Evolutionary conservation across 345 rosid genomes (phyloP), one percentile per base, ranked within the genome.

Genomic region (Pistacia integerrima): DNA sequence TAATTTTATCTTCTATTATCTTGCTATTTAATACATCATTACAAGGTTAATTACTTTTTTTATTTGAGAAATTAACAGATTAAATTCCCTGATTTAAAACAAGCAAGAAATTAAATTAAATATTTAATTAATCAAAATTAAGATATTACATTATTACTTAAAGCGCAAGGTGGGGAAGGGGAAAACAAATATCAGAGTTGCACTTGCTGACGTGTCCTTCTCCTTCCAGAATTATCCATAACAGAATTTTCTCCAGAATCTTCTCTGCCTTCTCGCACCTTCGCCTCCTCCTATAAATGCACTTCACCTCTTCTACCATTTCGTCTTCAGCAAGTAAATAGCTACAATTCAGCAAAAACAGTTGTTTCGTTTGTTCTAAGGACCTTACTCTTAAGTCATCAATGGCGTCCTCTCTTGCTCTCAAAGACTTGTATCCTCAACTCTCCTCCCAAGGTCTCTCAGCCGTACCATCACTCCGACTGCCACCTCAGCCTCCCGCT

Each of bases 391-490:
- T 5, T 5, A 8, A 14, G 3, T 33, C 25, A 2, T n/a, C 52
- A 30, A 88, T 88, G 91, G 88, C 91, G 8, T 85, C 83, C 5
- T 85, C 83, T 11, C 74, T 86, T 3, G 83, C 83, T 76, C 80
- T 87, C n/a, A 86, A 35, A 83, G 77, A 64, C 83, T 90, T 8
- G 49, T 80, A 3, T 68, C 89, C 7, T 80, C 84, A 2, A 67
- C 57, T 60, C 8, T 85, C 1, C 14, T 72, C 9, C 77, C 85
- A 2, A 69, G 61, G 36, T 71, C 74, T 57, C 7, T 76, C 1
- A 76, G 67, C 3, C 71, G 57, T 22, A 2, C 61, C 13, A 11
- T 77, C 36, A 11, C 5, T 1, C 84, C 82, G 18, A 74, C 84
- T 1, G 79, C 52, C 56, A 2, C 75, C 0, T 75, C 64, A 11